Conservation (phyloP, 176 grass and related monocot genomes). For the Thalia dealbata region DNA sequence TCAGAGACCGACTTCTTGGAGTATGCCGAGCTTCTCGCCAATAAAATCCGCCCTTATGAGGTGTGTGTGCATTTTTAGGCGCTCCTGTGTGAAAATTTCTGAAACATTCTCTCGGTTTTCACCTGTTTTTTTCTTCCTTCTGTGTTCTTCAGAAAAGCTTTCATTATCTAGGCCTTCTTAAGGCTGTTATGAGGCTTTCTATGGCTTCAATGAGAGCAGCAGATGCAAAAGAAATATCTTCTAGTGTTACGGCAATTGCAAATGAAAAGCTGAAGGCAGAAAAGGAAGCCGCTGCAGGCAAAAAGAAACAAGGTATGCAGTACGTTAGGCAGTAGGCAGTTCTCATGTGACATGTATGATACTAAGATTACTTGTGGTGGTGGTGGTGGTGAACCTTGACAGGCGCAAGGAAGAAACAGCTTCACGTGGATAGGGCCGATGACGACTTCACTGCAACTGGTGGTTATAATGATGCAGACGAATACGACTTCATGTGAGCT, state of each 20-base stretch:
- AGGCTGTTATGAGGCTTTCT: background rate
- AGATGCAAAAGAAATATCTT: background rate
- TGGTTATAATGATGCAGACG: slow-evolving; percentile 2
- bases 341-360: background rate
- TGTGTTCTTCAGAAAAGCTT: slow-evolving; percentile 5
- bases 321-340: too few species aligned
- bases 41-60: background rate
- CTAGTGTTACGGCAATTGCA: background rate
- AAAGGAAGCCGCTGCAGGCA: background rate
- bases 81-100: background rate
- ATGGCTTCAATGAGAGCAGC: background rate
- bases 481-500: slow-evolving; percentile 7
- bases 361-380: background rate
- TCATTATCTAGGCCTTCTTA: slow-evolving; percentile 1
- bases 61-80: background rate
- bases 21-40: background rate
- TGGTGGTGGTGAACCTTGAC: background rate
- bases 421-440: background rate
- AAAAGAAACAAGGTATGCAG: slow-evolving; percentile 5
- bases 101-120: background rate
- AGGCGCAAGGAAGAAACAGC: slow-evolving; percentile 6
- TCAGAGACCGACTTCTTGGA: slow-evolving; percentile 5
- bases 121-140: background rate
- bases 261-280: slow-evolving; percentile 4
- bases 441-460: background rate